phyloP scores from a whole-genome alignment of 1,284 basidiomycete species.

The Microbotryum silenes-acaulis region DNA sequence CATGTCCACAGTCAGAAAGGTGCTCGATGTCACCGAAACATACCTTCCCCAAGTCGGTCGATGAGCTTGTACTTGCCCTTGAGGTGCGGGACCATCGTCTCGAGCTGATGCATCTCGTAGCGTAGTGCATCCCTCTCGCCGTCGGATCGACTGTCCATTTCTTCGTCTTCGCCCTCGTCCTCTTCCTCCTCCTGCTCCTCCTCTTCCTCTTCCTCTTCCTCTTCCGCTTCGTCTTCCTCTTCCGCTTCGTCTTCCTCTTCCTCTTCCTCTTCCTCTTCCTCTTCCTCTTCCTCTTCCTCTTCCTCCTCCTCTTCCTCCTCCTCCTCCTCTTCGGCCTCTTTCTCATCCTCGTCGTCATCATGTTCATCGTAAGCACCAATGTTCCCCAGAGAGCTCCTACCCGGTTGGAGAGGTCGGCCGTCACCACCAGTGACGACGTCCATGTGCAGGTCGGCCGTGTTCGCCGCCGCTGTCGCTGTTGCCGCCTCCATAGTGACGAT shows the following conservation, averaged over 20 bases:
- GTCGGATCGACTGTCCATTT: conserved; percentile 53
- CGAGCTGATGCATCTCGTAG: conserved; percentile 55
- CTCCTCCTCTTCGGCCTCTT: conserved; percentile 30
- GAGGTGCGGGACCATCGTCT: conserved; percentile 54
- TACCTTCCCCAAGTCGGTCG: conserved; percentile 80
- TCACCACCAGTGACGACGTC: no score
- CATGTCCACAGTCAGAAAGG: not conserved
- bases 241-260: conserved; percentile 31
- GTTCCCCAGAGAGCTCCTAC: no score
- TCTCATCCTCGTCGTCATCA: conserved; percentile 38
- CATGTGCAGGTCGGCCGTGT: no score
- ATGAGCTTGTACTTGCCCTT: conserved; percentile 68
- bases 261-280: conserved; percentile 36
- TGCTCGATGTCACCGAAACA: conserved; percentile 16
- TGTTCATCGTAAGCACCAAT: no score
- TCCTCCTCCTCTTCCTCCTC: conserved; percentile 21
- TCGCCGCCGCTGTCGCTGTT: no score
- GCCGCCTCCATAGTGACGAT: no score
- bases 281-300: conserved; percentile 41
- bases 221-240: no score
- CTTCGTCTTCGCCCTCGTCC: conserved; percentile 39
- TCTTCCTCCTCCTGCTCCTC: conserved; percentile 41
- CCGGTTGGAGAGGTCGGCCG: no score
- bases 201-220: conserved; percentile 27
- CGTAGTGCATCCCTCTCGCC: conserved; percentile 43